Conservation (phyloP, 164 flowering plant genomes). For the Nymphaea thermarum region DNA sequence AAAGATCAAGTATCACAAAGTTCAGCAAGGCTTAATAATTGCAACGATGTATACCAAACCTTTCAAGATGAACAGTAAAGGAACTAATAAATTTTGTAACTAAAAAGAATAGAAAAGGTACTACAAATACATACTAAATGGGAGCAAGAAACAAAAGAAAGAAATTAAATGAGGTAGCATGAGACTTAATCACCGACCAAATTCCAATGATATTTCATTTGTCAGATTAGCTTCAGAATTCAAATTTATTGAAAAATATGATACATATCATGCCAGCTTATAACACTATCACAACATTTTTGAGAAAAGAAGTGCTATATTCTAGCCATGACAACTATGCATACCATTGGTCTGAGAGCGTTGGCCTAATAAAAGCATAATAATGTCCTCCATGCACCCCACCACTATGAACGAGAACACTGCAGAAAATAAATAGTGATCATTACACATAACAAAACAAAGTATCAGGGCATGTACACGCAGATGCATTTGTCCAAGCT, state of each 20-base stretch:
- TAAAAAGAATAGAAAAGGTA: too few relatives aligned
- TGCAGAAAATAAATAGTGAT: slow-evolving; percentile 12
- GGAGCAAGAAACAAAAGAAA: too few relatives aligned
- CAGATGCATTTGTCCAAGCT: not conserved
- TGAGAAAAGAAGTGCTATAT: too few relatives aligned
- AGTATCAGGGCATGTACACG: not conserved
- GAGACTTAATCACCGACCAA: too few relatives aligned
- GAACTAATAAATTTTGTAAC: too few relatives aligned
- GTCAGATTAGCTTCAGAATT: not conserved
- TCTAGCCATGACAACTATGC: not conserved
- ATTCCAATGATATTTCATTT: not conserved
- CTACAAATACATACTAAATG: too few relatives aligned
- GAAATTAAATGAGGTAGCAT: too few relatives aligned
- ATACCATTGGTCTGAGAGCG: slow-evolving; percentile 35
- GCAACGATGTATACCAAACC: not conserved
- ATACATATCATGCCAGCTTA: not conserved
- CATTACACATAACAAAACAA: not conserved
- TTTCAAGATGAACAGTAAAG: too few relatives aligned
- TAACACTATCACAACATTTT: too few relatives aligned
- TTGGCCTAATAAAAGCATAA: slow-evolving; percentile 39
- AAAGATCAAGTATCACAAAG: too few relatives aligned
- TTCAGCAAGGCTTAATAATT: too few relatives aligned
- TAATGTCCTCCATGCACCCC: slow-evolving; percentile 45
- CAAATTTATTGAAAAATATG: not conserved
- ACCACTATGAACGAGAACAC: slow-evolving; percentile 42